Base-by-base conservation (phyloP, 805 yeast genomes). In the Vanderwaltozyma polyspora region DNA sequence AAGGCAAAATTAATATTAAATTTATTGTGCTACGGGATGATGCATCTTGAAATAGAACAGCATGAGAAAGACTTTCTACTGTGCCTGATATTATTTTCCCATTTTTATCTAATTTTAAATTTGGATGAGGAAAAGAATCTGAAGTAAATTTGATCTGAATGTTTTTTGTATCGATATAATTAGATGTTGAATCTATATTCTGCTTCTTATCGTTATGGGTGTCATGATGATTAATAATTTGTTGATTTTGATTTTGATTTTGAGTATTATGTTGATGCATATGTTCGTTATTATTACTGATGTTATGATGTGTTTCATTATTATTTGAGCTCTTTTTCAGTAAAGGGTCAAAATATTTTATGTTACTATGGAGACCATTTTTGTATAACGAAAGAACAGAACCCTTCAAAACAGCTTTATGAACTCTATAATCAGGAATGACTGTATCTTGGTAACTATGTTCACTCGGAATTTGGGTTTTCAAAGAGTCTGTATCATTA, bases 31-130 rank as follows among this genome's bases (percentile, higher is more conserved):
- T 45, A 28, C 43, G 38, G 19, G 23, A 28, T 11, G 35, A 22
- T 10, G 19, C 16, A 6, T 37, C 23, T 13, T 28, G 35, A 52
- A 76, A 77, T 12, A 85, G 52, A 18, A 83, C 62, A 3, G 81
- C 70, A 57, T 87, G 96, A 36, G 87, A 73, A 25, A 86, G 64
- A 30, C 86, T 71, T 53, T 86, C 95, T 9, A 72, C 49, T 0
- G 83, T 52, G 14, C 83, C 83, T 16, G 70, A 65, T 6, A 66
- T 42, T 15, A 69, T 59, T 14, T 69, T 68, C 15, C 70, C 67
- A 4, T 60, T 51, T 13, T 55, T 51, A 47, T 78, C 83, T 37
- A 72, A 40, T 23, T 58, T 63, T 19, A 78, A 50, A 30, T 70
- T 74, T 5, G 85, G 85, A 47, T 79, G 87, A 8, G 82, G 80